Conservation (phyloP, 805 yeast genomes). For the Teunomyces funiuensis region DNA sequence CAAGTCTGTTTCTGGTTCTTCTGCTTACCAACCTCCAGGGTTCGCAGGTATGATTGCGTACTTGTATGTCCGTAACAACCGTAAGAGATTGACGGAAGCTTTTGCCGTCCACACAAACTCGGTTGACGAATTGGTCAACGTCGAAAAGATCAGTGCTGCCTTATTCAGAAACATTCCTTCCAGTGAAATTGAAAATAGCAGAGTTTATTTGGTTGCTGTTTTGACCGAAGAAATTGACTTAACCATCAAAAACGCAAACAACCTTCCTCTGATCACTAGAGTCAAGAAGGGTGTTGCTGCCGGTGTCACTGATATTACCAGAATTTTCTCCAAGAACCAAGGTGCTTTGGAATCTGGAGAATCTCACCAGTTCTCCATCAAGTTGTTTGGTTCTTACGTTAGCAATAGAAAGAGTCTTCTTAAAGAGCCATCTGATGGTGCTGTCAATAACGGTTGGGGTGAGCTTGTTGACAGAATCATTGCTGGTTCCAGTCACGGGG, state of each 20-base stretch:
- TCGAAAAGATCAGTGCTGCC: constrained; percentile 76
- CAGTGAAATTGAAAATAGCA: constrained; percentile 58
- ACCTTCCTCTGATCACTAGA: constrained; percentile 32
- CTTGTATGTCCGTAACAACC: constrained; percentile 64
- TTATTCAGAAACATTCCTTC: constrained; percentile 75
- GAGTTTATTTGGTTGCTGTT: constrained; percentile 73
- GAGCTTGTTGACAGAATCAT: constrained; percentile 77
- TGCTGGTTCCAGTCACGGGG: constrained; percentile 69
- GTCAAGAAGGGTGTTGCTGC: constrained; percentile 82
- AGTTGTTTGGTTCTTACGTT: constrained; percentile 69
- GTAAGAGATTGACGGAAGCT: constrained; percentile 72
- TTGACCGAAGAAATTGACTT: constrained; percentile 68
- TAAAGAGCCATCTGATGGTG: constrained; percentile 13
- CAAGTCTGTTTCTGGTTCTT: constrained; percentile 61
- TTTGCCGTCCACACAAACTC: constrained; percentile 66
- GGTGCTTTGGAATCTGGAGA: constrained; percentile 62
- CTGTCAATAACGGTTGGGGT: constrained; percentile 80
- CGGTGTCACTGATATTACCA: constrained; percentile 82
- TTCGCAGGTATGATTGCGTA: constrained; percentile 72
- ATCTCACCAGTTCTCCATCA: constrained; percentile 68
- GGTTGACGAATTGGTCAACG: constrained; percentile 51
- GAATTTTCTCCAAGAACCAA: constrained; percentile 66
- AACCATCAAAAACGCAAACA: constrained; percentile 19
- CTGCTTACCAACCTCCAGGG: constrained; percentile 61
- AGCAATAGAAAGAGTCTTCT: constrained; percentile 36